Evolutionary conservation across 441 rosid genomes (phyloP).

Genomic region (Kokia cookei): DNA sequence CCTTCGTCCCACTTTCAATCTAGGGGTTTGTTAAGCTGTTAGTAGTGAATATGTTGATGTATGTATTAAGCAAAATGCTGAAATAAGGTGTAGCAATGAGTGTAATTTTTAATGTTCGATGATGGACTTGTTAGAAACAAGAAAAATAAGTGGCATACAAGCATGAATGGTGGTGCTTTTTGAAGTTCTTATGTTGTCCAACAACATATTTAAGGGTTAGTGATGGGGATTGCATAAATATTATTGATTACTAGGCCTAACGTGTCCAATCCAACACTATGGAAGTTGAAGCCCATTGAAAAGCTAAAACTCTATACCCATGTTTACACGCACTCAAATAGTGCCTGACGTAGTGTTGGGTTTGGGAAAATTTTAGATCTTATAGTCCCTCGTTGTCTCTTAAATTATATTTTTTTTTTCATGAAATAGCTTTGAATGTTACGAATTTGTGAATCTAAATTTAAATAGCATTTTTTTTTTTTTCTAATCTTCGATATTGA

Average conservation of each 20-base stretch:
- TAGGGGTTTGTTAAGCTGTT: constrained; percentile 16
- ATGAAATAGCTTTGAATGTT: too few relatives aligned
- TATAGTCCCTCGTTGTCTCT: too few relatives aligned
- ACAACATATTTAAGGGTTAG: background rate
- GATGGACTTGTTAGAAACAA: constrained; percentile 11
- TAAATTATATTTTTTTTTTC: too few relatives aligned
- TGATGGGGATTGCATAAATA: background rate
- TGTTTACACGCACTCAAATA: too few relatives aligned
- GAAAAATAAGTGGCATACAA: background rate
- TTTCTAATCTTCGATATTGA: too few relatives aligned
- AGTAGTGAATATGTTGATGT: constrained; percentile 20
- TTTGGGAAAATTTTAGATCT: too few relatives aligned
- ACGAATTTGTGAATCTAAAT: too few relatives aligned
- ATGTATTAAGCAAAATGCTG: constrained; percentile 21
- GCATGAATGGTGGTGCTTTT: background rate
- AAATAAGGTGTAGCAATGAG: constrained; percentile 43
- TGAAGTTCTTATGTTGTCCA: background rate
- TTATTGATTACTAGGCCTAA: background rate
- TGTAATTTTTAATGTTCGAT: constrained; percentile 28
- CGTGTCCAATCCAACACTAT: background rate
- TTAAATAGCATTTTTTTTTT: fast-evolving
- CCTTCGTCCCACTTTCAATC: constrained; percentile 4
- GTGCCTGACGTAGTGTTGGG: too few relatives aligned
- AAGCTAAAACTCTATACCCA: too few relatives aligned
- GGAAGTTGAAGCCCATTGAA: background rate